A percentile compares a stretch with the other conserved stretches of the same genome.
Evolutionary conservation across 805 yeast species (phyloP).

Genomic region (Kurtzmaniella fragi): DNA sequence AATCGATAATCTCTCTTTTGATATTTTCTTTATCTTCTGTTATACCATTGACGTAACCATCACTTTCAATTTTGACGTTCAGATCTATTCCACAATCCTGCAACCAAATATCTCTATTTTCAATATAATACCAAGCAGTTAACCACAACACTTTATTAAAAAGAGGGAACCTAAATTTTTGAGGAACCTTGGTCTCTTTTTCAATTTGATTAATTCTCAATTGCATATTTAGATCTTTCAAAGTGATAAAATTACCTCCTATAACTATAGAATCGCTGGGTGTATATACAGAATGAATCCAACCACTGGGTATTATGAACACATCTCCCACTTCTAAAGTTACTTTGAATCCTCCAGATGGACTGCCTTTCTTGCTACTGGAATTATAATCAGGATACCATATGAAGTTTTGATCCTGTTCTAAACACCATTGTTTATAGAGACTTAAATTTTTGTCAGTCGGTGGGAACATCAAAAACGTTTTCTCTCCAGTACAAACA

Average conservation of each 20-base stretch:
- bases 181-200: slow-evolving; percentile 62
- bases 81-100: slow-evolving; percentile 5
- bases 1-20: not conserved
- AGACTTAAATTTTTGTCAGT: slow-evolving; percentile 53
- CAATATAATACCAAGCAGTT: slow-evolving; percentile 43
- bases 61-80: too few relatives aligned
- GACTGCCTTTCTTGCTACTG: slow-evolving; percentile 20
- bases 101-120: slow-evolving; percentile 18
- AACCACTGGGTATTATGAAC: slow-evolving; percentile 81
- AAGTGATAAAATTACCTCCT: slow-evolving; percentile 83
- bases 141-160: slow-evolving; percentile 70
- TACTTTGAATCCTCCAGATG: slow-evolving; percentile 46
- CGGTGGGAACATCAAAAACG: slow-evolving; percentile 78
- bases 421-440: slow-evolving; percentile 70
- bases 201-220: slow-evolving; percentile 60
- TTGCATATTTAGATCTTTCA: slow-evolving; percentile 59
- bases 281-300: slow-evolving; percentile 89
- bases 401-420: slow-evolving; percentile 52
- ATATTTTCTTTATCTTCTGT: too few relatives aligned
- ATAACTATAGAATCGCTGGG: slow-evolving; percentile 76
- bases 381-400: slow-evolving; percentile 56
- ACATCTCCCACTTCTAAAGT: slow-evolving; percentile 61
- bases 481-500: slow-evolving; percentile 67
- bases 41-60: too few relatives aligned
- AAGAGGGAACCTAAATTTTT: slow-evolving; percentile 72